A percentile compares a stretch with the other conserved stretches of the same genome.
phyloP scores from a whole-genome alignment of 306 rosid species.

The Begonia fuchsioides region DNA sequence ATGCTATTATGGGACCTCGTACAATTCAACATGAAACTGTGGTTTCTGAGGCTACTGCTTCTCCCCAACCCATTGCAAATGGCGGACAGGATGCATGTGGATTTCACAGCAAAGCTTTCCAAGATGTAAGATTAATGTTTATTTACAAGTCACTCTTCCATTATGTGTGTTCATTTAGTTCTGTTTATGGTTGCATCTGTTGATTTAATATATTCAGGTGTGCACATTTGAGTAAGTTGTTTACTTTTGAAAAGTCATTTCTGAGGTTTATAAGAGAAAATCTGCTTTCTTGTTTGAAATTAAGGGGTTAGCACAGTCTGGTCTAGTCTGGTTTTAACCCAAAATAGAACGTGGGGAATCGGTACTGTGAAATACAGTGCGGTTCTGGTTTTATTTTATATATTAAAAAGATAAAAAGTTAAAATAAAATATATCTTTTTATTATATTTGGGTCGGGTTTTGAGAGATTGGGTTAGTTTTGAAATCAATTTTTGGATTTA shows the following conservation, averaged over 20 bases:
- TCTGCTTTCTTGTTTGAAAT: not conserved
- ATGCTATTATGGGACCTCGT: constrained; percentile 77
- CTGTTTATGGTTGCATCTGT: not conserved
- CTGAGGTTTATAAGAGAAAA: not conserved
- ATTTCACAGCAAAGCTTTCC: constrained; percentile 58
- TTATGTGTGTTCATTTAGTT: not conserved
- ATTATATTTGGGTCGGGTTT: no score
- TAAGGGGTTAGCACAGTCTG: no score
- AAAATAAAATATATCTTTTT: no score
- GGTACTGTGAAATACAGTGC: no score
- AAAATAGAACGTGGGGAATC: no score
- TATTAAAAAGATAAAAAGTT: no score
- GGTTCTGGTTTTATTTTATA: no score
- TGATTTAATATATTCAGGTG: not conserved
- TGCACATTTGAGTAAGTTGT: not conserved
- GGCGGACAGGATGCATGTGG: constrained; percentile 48
- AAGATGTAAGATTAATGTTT: constrained; percentile 43
- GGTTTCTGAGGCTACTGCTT: constrained; percentile 33
- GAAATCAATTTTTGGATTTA: no score
- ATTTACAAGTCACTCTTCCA: not conserved
- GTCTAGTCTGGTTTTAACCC: no score
- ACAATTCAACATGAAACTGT: constrained; percentile 58
- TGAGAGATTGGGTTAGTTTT: no score
- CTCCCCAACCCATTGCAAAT: constrained; percentile 38
- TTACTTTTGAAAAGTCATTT: no score